Evolutionary conservation across 2,329 filamentous ascomycete species (phyloP), one percentile per base, ranked within the genome.

Genomic region (Alternaria incomplexa): DNA sequence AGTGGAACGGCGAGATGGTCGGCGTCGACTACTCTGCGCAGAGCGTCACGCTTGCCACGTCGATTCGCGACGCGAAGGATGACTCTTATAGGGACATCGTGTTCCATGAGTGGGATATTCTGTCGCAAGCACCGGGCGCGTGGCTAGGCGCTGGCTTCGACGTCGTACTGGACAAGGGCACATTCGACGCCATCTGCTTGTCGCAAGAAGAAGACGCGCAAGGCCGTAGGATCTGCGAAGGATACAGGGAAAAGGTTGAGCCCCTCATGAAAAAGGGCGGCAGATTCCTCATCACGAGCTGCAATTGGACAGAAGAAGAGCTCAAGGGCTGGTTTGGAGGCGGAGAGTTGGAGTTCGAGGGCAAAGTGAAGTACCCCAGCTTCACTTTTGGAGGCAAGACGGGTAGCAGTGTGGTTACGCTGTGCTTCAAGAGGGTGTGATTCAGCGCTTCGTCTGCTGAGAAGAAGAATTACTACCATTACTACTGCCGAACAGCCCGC

Each of bases 281-380:
- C 0, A 84, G 93, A 23, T 87, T 98, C 71, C 81, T 97, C 63
- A 88, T 99, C 57, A 98, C 96, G 58, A 97, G 93, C 80, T 99
- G 96, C 79, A 99, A 99, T 81, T 99, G 96, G 96, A 98, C 95
- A 1, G 93, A 96, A 82, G 87, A 89, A 44, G 96, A 99, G 83
- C 81, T 99, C 73, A 84, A 86, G 63, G 82, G 81, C 15, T 98
- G 95, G 93, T 96, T 98, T 77, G 88, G 86, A 54, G 71, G 76
- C 5, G 65, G 79, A 58, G 75, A 83, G 53, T 85, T 96, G 70
- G 83, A 83, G 64, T 87, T 89, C 60, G 89, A 87, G 57, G 89
- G 87, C 1, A 86, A 87, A 70, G 89, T 97, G 58, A 87, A 90
- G 74, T 98, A 98, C 80, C 91, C 89, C 22, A 91, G 89, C 56